Percentiles rank a stretch among this genome's conserved stretches.
Conservation (phyloP, 768 basidiomycete species). For the Tremella yokohamensis region DNA sequence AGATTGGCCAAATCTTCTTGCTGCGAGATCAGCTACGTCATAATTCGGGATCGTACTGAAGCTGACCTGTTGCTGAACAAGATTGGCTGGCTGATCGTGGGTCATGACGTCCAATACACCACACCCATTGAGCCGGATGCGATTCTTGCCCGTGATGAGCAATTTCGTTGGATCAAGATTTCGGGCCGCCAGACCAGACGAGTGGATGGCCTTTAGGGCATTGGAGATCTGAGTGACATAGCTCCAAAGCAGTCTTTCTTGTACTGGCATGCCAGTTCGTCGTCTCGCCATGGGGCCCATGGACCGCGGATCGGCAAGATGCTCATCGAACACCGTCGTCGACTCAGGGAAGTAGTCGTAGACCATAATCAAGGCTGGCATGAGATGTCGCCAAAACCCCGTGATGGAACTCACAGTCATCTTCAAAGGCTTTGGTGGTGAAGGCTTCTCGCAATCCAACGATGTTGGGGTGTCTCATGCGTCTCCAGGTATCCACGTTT, state of each 20-base stretch:
- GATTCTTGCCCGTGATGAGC: slow-evolving; percentile 80
- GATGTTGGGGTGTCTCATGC: slow-evolving; percentile 78
- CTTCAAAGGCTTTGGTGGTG: slow-evolving; percentile 86
- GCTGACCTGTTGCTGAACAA: slow-evolving; percentile 23
- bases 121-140: slow-evolving; percentile 80
- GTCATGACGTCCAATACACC: slow-evolving; percentile 81
- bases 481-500: slow-evolving; percentile 79
- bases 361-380: slow-evolving; percentile 77
- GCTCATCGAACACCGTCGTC: slow-evolving; percentile 69
- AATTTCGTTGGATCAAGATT: slow-evolving; percentile 84
- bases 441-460: slow-evolving; percentile 84
- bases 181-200: slow-evolving; percentile 71
- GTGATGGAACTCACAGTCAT: slow-evolving; percentile 66
- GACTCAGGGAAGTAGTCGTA: slow-evolving; percentile 85
- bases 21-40: slow-evolving; percentile 34
- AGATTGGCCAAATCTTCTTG: slow-evolving; percentile 87
- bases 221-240: slow-evolving; percentile 85
- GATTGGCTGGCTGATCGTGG: slow-evolving; percentile 56
- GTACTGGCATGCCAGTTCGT: slow-evolving; percentile 56
- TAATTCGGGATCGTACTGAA: neutral
- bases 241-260: slow-evolving; percentile 84
- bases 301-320: slow-evolving; percentile 57
- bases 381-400: neutral
- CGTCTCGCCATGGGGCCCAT: slow-evolving; percentile 43
- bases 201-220: slow-evolving; percentile 82